These are phyloP conservation scores for Verticillium klebahnii DNA, from an alignment of 2,329 filamentous ascomycete species.

Conservation along the genomic window DNA sequence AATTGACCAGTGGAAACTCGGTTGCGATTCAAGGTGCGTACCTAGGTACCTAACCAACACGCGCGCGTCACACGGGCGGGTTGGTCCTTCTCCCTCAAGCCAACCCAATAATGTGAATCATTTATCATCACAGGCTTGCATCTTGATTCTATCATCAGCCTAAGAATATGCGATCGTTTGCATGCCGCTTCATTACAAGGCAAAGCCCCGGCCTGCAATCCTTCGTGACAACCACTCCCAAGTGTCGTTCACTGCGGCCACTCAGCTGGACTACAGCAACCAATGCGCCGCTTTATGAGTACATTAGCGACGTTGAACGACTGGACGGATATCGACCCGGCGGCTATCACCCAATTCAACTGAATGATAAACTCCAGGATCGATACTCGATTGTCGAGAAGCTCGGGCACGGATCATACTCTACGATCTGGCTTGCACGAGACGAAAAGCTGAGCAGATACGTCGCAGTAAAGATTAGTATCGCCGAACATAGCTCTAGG, in stretches of 20 bases:
- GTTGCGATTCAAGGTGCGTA: background rate
- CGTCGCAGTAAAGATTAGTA: slow-evolving; percentile 20
- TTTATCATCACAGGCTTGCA: background rate
- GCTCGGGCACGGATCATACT: slow-evolving; percentile 15
- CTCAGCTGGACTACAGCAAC: background rate
- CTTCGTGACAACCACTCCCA: background rate
- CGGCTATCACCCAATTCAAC: slow-evolving; percentile 28
- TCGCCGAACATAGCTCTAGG: slow-evolving; percentile 10
- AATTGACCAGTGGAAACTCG: too few species aligned
- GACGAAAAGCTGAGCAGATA: slow-evolving; percentile 14
- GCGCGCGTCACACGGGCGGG: background rate
- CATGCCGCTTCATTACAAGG: background rate
- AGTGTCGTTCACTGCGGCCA: background rate
- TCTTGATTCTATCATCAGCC: background rate
- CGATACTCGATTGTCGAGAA: slow-evolving; percentile 13
- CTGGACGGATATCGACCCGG: slow-evolving; percentile 21
- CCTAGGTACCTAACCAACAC: background rate
- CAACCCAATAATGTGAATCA: background rate
- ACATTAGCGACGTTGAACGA: slow-evolving; percentile 4
- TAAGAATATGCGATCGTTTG: background rate
- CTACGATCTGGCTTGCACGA: slow-evolving; percentile 22
- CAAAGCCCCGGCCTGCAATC: background rate
- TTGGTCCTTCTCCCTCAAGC: background rate
- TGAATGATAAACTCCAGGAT: slow-evolving; percentile 25
- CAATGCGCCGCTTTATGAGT: background rate